Base-by-base conservation (phyloP, 495 filamentous ascomycete genomes). In the Hyaloscypha variabilis region DNA sequence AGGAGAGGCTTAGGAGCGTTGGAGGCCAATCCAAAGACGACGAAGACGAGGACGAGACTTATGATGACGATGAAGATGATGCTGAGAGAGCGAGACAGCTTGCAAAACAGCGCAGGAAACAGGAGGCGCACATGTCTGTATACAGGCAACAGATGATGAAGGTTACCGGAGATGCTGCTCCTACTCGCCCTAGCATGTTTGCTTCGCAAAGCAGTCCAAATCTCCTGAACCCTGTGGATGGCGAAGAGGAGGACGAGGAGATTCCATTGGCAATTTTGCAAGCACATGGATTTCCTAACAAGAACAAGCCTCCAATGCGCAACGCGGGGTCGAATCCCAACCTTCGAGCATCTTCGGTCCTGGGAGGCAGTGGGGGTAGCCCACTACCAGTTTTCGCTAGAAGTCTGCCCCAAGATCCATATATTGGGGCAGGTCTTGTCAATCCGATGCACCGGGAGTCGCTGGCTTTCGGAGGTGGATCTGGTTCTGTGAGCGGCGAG, bases 91-190 rank as follows among this genome's bases (percentile, higher is more conserved):
- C 87, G 30, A 89, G 84, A 66, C 83, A 90, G 72, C 78, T 88
- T 34, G 86, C 89, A 51, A 88, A 88, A 71, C 91, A 93, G 67
- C 85, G 94, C 64, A 83, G 87, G 64, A 96, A 94, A 77, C 93
- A 97, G 70, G 92, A 97, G 72, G 94, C 94, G 11, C 92, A 96
- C 74, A 83, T 97, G 74, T 82, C 92, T 14, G 88, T 97, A 8
- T 96, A 97, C 73, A 86, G 95, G 54, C 94, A 97, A 73, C 90
- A 94, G 74, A 96, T 97, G 93, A 96, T 93, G 91, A 97, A 97
- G 72, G 89, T 96, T 23, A 96, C 92, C 8, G 94, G 94, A 56
- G 91, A 92, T 69, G 60, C 71, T 0, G 67, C 69, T 60, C 42
- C 36, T 63, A 24, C 61, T 2, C 51, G 70, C 1, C 57, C 67